phyloP scores from a whole-genome alignment of 148 eudicot species.

The Simmondsia chinensis region DNA sequence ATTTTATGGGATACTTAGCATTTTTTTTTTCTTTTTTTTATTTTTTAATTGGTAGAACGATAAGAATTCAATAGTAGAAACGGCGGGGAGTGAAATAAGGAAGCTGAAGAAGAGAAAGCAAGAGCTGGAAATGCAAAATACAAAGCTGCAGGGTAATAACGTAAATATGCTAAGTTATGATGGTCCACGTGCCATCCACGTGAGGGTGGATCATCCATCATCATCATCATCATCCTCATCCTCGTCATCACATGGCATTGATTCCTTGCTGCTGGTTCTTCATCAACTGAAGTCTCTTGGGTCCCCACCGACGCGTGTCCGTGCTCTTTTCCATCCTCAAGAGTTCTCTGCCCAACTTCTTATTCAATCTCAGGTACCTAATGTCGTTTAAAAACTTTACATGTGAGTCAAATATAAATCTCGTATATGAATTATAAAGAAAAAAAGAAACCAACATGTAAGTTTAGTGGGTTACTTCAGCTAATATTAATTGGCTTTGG shows the following conservation, averaged over 20 bases:
- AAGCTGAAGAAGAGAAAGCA: slow-evolving; percentile 12
- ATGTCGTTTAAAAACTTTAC: too few relatives aligned
- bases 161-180: background rate
- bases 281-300: slow-evolving; percentile 20
- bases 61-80: slow-evolving; percentile 25
- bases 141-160: slow-evolving; percentile 6
- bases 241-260: too few relatives aligned
- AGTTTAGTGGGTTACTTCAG: too few relatives aligned
- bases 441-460: too few relatives aligned
- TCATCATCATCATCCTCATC: too few relatives aligned
- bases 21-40: background rate
- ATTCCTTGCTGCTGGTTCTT: slow-evolving; percentile 32
- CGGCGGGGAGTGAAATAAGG: slow-evolving; percentile 15
- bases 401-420: too few relatives aligned
- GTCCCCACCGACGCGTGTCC: slow-evolving; percentile 14
- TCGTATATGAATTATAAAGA: too few relatives aligned
- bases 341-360: slow-evolving; percentile 20
- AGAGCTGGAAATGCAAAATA: slow-evolving; percentile 17
- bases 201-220: slow-evolving; percentile 21
- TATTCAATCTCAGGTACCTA: slow-evolving; percentile 19
- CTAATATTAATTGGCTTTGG: too few relatives aligned
- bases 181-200: slow-evolving; percentile 9
- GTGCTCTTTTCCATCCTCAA: slow-evolving; percentile 14
- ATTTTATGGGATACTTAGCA: too few relatives aligned
- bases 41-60: slow-evolving; percentile 20